phyloP scores from a whole-genome alignment of 768 basidiomycete genomes.

The Cantharellus anzutake region DNA sequence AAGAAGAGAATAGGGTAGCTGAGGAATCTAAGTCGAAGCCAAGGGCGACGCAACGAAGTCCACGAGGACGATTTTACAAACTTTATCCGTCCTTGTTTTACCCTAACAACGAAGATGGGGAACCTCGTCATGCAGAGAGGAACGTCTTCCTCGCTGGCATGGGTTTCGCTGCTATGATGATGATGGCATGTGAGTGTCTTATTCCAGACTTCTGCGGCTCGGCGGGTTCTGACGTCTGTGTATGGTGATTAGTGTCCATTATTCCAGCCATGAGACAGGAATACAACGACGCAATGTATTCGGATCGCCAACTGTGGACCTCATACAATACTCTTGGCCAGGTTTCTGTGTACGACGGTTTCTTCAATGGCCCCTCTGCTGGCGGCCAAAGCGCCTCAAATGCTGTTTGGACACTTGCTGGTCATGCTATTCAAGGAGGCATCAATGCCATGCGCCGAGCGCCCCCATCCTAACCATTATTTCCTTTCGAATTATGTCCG shows the following conservation, averaged over 20 bases:
- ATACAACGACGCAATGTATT: not conserved
- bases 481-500: too few species aligned
- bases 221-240: too few species aligned
- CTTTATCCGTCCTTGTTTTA: not conserved
- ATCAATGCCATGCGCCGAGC: not conserved
- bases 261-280: not conserved
- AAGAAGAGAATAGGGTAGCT: not conserved
- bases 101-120: not conserved
- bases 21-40: not conserved
- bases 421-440: not conserved
- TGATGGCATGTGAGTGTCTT: not conserved
- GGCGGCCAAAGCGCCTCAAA: not conserved
- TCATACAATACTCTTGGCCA: not conserved
- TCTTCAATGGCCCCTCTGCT: not conserved
- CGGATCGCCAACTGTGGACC: not conserved
- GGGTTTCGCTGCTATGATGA: not conserved
- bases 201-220: too few species aligned
- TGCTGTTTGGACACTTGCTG: not conserved
- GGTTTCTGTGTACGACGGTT: constrained; percentile 5
- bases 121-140: not conserved
- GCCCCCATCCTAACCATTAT: not conserved
- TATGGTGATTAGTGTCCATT: not conserved
- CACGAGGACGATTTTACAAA: not conserved
- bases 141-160: not conserved
- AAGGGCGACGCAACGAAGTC: not conserved